These are phyloP conservation scores for Mrakia hoshinonis DNA, from an alignment of 768 basidiomycete genomes.

Conservation along the genomic window DNA sequence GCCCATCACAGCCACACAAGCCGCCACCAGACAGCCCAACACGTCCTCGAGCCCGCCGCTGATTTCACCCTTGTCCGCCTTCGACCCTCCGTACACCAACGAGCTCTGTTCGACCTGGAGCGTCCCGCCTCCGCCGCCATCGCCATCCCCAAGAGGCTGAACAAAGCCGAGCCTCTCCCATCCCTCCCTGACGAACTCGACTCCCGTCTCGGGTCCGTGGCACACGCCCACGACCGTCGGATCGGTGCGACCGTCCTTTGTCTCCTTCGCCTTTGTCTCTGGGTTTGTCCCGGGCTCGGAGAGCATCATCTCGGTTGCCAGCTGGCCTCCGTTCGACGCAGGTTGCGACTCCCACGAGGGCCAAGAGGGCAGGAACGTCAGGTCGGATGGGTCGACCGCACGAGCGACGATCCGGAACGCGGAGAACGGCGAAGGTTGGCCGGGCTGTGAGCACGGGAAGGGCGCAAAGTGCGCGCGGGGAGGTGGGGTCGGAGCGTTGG, in stretches of 20 bases:
- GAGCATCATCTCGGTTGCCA: conserved; percentile 12
- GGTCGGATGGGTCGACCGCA: conserved; percentile 29
- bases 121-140: background rate
- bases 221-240: conserved; percentile 30
- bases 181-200: conserved; percentile 28
- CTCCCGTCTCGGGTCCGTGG: conserved; percentile 15
- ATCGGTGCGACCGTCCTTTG: conserved; percentile 18
- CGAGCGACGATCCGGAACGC: conserved; percentile 30
- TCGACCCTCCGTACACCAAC: background rate
- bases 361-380: conserved; percentile 30
- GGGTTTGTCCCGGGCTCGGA: conserved; percentile 27
- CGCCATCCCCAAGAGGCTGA: background rate
- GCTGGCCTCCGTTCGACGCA: background rate
- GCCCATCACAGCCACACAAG: conserved; percentile 19
- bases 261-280: conserved; percentile 24
- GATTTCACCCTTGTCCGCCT: background rate
- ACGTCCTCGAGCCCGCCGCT: conserved; percentile 10
- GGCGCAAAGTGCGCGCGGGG: conserved; percentile 12
- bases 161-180: conserved; percentile 28
- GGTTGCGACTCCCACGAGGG: conserved; percentile 29
- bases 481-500: no score
- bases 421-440: conserved; percentile 5
- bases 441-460: background rate
- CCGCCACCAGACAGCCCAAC: conserved; percentile 16
- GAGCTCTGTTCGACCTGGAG: background rate